Evolutionary conservation across 208 protist genomes (phyloP).

Genomic region (Wallacemonas sp.): DNA sequence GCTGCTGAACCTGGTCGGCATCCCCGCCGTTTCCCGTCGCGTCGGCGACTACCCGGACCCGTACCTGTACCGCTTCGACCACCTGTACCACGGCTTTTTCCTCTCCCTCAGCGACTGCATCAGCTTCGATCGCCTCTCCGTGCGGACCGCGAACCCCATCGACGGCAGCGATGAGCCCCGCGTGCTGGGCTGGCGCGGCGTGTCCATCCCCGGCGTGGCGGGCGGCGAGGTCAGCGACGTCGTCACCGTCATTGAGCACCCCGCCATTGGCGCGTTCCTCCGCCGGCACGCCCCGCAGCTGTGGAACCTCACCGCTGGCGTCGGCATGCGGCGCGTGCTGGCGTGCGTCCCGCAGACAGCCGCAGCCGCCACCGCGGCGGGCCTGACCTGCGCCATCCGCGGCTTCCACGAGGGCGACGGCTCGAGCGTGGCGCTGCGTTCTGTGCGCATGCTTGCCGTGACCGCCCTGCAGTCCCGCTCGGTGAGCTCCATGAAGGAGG

Average conservation of each 20-base stretch:
- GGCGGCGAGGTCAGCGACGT: neutral
- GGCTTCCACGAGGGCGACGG: neutral
- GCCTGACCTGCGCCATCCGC: neutral
- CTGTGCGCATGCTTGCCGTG: neutral
- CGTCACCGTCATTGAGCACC: slow-evolving; percentile 2
- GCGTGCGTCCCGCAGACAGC: neutral
- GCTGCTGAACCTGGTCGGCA: slow-evolving; percentile 14
- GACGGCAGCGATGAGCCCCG: too few species aligned
- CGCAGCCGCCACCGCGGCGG: neutral
- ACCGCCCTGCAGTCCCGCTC: neutral
- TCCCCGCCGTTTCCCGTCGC: neutral
- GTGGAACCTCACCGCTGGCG: slow-evolving; percentile 4
- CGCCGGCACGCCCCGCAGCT: slow-evolving; percentile 1
- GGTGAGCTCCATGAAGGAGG: neutral
- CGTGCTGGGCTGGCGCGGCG: neutral
- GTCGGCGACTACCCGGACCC: slow-evolving; percentile 8
- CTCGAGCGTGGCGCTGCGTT: neutral
- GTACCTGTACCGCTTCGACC: neutral
- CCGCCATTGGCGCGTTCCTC: neutral
- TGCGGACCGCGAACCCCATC: too few species aligned
- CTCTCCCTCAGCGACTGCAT: slow-evolving; percentile 15
- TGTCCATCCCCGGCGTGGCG: slow-evolving; percentile 2
- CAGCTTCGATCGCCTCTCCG: too few species aligned
- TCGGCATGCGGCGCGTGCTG: slow-evolving; percentile 10
- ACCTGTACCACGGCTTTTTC: slow-evolving; percentile 9